Conservation (phyloP, 2,329 filamentous ascomycete genomes). For the Verticillium zaregamsianum region DNA sequence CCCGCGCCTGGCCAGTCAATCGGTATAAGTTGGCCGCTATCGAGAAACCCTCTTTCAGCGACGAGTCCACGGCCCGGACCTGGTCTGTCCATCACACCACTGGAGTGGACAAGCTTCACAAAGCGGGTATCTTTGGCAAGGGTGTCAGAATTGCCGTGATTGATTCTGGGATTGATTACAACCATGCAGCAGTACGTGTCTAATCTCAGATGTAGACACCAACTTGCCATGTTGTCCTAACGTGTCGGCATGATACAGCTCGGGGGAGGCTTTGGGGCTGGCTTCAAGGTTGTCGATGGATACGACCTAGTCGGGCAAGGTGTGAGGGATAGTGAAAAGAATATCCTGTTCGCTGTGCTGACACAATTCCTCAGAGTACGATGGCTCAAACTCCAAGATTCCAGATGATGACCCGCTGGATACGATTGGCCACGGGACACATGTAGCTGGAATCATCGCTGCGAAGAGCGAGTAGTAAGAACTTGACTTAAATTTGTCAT, state of each 20-base stretch:
- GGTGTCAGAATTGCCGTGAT: conserved; percentile 14
- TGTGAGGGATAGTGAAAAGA: not conserved
- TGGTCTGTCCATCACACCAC: conserved; percentile 22
- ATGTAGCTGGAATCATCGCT: conserved; percentile 21
- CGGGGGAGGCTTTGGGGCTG: conserved; percentile 16
- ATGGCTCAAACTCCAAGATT: conserved; percentile 5
- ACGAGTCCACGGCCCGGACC: conserved; percentile 18
- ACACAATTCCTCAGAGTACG: not conserved
- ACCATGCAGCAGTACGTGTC: conserved; percentile 11
- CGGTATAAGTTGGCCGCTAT: conserved; percentile 14
- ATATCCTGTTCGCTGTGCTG: not conserved
- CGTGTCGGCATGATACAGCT: conserved; percentile 17
- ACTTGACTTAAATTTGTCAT: too few species aligned
- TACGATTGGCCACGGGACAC: conserved; percentile 17
- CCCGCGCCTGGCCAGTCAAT: conserved; percentile 18
- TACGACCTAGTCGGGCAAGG: conserved; percentile 17
- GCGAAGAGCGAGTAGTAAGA: conserved; percentile 13
- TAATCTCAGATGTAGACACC: too few species aligned
- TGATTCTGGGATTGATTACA: conserved; percentile 15
- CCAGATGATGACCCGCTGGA: conserved; percentile 20
- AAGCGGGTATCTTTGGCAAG: conserved; percentile 11
- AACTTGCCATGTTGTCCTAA: not conserved
- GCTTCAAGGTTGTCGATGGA: conserved; percentile 16
- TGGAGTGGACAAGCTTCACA: conserved; percentile 13
- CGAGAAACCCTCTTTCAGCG: conserved; percentile 8